Evolutionary conservation across 208 protist genomes (phyloP).

Genomic region (Leptomonas pyrrhocoris): DNA sequence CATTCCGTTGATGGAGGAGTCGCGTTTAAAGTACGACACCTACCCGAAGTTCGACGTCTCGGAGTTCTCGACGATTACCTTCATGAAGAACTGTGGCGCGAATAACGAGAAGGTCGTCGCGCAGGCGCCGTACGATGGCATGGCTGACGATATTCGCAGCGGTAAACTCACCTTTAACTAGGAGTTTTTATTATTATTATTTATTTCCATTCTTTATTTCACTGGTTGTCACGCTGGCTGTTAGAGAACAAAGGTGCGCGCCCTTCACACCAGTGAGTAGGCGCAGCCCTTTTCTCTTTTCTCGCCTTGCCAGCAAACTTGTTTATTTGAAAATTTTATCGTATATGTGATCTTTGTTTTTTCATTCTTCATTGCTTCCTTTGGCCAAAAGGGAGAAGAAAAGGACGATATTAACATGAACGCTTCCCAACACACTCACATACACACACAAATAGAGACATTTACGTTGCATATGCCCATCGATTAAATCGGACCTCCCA

Average conservation of each 20-base stretch:
- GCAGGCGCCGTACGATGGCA: slow-evolving; percentile 13
- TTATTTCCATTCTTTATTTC: not conserved
- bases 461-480: no score
- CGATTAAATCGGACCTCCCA: no score
- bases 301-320: not conserved
- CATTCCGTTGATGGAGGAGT: slow-evolving; percentile 12
- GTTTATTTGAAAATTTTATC: no score
- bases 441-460: no score
- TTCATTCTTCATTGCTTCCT: no score
- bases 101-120: slow-evolving; percentile 16
- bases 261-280: no score
- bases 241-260: no score
- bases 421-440: no score
- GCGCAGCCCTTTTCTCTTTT: not conserved
- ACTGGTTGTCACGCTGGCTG: not conserved
- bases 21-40: slow-evolving; percentile 11
- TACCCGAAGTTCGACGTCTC: slow-evolving; percentile 11
- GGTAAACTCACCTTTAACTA: slow-evolving; percentile 13
- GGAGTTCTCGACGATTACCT: slow-evolving; percentile 9
- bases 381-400: no score
- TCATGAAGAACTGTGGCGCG: slow-evolving; percentile 16
- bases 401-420: no score
- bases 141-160: slow-evolving; percentile 9
- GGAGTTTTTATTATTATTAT: not conserved
- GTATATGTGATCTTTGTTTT: no score